A percentile compares a stretch with the other conserved stretches of the same genome.
Evolutionary conservation across 345 rosid species (phyloP).

Genomic region (Citrus australasica): DNA sequence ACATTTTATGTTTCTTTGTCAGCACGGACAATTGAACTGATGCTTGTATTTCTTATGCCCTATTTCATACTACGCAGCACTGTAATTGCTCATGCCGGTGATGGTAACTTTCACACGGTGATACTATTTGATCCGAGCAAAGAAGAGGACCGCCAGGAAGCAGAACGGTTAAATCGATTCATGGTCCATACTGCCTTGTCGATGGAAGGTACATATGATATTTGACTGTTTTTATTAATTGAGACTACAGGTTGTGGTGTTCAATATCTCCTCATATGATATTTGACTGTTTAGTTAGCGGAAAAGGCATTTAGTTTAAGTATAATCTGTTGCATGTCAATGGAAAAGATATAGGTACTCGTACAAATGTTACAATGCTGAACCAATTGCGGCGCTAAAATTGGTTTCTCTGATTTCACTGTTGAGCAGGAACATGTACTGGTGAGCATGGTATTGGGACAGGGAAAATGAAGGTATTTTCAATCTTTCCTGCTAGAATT

Average conservation of each 20-base stretch:
- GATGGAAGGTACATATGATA: slow-evolving; percentile 58
- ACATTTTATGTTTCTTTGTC: background rate
- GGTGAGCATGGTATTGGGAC: slow-evolving; percentile 98
- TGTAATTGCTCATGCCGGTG: slow-evolving; percentile 93
- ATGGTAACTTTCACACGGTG: slow-evolving; percentile 83
- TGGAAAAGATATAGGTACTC: background rate
- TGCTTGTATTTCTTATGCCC: background rate
- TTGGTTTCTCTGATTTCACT: slow-evolving; percentile 4
- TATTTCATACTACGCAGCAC: slow-evolving; percentile 40
- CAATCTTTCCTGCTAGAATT: background rate
- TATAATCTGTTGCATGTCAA: background rate
- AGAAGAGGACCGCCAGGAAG: slow-evolving; percentile 66
- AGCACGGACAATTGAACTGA: slow-evolving; percentile 1
- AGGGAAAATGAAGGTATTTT: slow-evolving; percentile 83
- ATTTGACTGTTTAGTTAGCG: background rate
- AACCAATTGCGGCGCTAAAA: background rate
- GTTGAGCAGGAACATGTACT: slow-evolving; percentile 79
- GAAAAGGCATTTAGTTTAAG: background rate
- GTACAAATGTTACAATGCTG: background rate
- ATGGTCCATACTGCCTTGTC: slow-evolving; percentile 82
- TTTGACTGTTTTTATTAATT: background rate
- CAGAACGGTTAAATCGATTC: slow-evolving; percentile 70
- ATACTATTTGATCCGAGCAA: slow-evolving; percentile 69
- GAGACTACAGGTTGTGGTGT: background rate
- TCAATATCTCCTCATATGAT: background rate